Percentiles rank a stretch among this genome's conserved stretches.
phyloP scores from a whole-genome alignment of 2,329 filamentous ascomycete genomes.

The Exophiala mesophila region DNA sequence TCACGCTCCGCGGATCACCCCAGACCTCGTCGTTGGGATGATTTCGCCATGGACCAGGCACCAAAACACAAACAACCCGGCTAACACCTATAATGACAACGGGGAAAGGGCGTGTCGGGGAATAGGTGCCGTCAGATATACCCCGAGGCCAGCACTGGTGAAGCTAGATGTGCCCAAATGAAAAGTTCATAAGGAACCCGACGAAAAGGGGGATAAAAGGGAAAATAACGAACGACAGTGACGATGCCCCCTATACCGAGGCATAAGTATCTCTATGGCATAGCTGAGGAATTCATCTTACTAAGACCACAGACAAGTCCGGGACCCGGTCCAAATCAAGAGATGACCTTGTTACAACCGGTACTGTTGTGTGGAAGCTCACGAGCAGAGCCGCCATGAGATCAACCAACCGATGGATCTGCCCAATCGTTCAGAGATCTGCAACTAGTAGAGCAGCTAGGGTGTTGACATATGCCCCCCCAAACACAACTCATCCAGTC shows the following conservation, averaged over 20 bases:
- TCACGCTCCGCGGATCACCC: too few relatives aligned
- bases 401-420: conserved; percentile 1
- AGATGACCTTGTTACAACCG: conserved; percentile 1
- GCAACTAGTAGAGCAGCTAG: conserved; percentile 1
- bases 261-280: conserved; percentile 9
- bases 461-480: not conserved
- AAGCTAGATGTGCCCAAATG: conserved; percentile 4
- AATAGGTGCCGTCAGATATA: conserved; percentile 4
- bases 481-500: conserved; percentile 6
- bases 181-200: conserved; percentile 3
- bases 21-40: conserved; percentile 3
- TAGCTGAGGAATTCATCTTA: conserved; percentile 6
- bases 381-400: conserved; percentile 4
- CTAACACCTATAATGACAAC: not conserved
- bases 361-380: conserved; percentile 3
- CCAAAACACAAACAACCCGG: conserved; percentile 4
- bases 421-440: not conserved
- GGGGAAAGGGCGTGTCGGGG: conserved; percentile 1
- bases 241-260: conserved; percentile 1
- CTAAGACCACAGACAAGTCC: conserved; percentile 17
- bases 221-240: conserved; percentile 2
- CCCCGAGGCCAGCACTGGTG: conserved; percentile 1
- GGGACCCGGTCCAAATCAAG: conserved; percentile 4
- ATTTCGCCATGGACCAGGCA: conserved; percentile 1
- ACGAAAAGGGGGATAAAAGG: conserved; percentile 4